Evolutionary conservation across 106 monocot genomes (phyloP), one percentile per base, ranked within the genome.

Genomic region (Xerophyta viscosa): DNA sequence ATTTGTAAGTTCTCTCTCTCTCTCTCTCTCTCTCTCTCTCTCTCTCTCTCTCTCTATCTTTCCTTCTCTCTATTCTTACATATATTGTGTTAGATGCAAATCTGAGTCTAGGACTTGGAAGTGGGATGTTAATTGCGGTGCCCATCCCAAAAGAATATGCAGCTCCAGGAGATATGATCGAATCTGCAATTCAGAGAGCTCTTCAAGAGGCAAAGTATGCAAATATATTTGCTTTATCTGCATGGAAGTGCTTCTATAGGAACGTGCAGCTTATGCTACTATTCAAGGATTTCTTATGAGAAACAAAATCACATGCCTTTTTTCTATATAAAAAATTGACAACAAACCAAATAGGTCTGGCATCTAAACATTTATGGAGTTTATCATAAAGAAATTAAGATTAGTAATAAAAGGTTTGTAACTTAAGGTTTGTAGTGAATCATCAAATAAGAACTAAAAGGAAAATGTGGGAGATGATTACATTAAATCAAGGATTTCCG

Each of bases 111-210:
- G 46, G 66, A 37, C 73, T 90, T 55, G 86, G 79, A 43, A 68
- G 65, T 63, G 98, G 98, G 20, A 86, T 81, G 19, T 50, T 98
- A 27, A 86, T 98, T 68, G 78, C 89, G 46, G 98, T 98, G 52
- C 98, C 98, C 24, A 90, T 98, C 50, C 90, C 90, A 20, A 77
- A 77, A 69, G 68, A 90, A 24, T 52, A 86, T 69, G 69, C 85
- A 26, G 82, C 89, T 67, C 77, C 86, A 39, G 98, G 98, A 59
- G 72, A 77, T 55, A 29, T 77, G 41, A 90, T 98, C 51, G 98
- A 98, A 55, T 71, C 73, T 66, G 85, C 90, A 51, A 98, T 90
- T 67, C 76, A 75, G 48, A 82, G 46, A 70, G 90, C 98, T n/a
- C 64, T 98, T 29, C 22, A 77, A 71, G 98, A 98, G 82, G 98